These are phyloP conservation scores for Ustilago crameri DNA, from an alignment of 1,284 basidiomycete genomes.

Conservation along the genomic window DNA sequence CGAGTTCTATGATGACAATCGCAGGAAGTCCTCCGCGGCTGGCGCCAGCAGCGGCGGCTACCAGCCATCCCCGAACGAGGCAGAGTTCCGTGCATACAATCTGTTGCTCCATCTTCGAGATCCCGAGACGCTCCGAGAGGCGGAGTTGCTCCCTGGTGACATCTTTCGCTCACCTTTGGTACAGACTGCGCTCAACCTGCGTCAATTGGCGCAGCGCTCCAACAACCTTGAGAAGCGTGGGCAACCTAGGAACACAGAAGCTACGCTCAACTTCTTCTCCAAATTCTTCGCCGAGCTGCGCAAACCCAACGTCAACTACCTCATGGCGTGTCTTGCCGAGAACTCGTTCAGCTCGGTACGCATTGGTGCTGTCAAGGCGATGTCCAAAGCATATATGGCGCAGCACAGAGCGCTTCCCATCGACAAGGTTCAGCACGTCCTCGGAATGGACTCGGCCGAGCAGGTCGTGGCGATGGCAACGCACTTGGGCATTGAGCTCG, in stretches of 20 bases:
- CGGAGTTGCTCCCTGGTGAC: conserved; percentile 78
- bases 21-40: conserved; percentile 19
- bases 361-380: conserved; percentile 71
- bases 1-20: conserved; percentile 86
- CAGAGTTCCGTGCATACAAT: conserved; percentile 96
- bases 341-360: conserved; percentile 72
- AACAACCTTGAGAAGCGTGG: conserved; percentile 73
- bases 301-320: conserved; percentile 69
- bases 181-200: conserved; percentile 82
- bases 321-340: conserved; percentile 72
- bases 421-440: conserved; percentile 32
- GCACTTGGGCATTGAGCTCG: conserved; percentile 67
- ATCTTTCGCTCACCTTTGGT: conserved; percentile 81
- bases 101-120: conserved; percentile 89
- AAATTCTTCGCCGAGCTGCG: conserved; percentile 71
- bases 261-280: conserved; percentile 74
- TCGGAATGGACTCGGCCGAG: conserved; percentile 53
- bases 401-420: conserved; percentile 64
- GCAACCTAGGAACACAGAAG: conserved; percentile 70
- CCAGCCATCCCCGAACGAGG: conserved; percentile 79
- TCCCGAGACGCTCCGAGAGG: conserved; percentile 77
- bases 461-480: conserved; percentile 64
- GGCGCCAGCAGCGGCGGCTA: conserved; percentile 71
- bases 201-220: conserved; percentile 80
- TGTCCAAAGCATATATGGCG: conserved; percentile 70